phyloP scores from a whole-genome alignment of 148 eudicot species.

The Talinum fruticosum region DNA sequence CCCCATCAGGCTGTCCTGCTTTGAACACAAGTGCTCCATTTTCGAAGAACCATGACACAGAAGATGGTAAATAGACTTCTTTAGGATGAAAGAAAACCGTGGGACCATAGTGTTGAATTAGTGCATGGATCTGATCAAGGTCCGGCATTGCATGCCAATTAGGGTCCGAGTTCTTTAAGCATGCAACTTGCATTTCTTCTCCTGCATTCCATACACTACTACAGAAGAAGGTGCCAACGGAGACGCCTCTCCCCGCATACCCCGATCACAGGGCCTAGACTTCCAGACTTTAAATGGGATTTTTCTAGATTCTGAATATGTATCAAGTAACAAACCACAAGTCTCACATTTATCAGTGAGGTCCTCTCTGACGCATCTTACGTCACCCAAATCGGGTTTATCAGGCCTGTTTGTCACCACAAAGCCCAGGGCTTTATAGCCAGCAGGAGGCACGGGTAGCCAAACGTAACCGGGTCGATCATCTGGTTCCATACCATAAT shows the following conservation, averaged over 20 bases:
- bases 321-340: slow-evolving; percentile 37
- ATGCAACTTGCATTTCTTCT: slow-evolving; percentile 44
- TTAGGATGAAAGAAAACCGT: slow-evolving; percentile 78
- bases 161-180: slow-evolving; percentile 63
- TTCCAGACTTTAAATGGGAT: slow-evolving; percentile 57
- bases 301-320: slow-evolving; percentile 26
- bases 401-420: slow-evolving; percentile 51
- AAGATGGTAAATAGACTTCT: slow-evolving; percentile 75
- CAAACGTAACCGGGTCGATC: slow-evolving; percentile 62
- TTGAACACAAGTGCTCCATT: slow-evolving; percentile 64
- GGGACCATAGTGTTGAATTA: slow-evolving; percentile 83
- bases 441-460: slow-evolving; percentile 78
- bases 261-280: slow-evolving; percentile 68
- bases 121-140: slow-evolving; percentile 68
- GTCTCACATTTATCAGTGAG: slow-evolving; percentile 64
- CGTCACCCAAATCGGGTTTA: slow-evolving; percentile 56
- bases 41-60: slow-evolving; percentile 76
- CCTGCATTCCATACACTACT: slow-evolving; percentile 33
- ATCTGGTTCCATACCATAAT: slow-evolving; percentile 45
- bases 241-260: slow-evolving; percentile 66
- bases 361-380: slow-evolving; percentile 78
- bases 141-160: slow-evolving; percentile 61
- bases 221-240: slow-evolving; percentile 72
- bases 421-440: slow-evolving; percentile 79
- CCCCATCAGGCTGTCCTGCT: slow-evolving; percentile 35